Conservation (phyloP, 1,139 yeast species). For the Geotrichum histeridarum region DNA sequence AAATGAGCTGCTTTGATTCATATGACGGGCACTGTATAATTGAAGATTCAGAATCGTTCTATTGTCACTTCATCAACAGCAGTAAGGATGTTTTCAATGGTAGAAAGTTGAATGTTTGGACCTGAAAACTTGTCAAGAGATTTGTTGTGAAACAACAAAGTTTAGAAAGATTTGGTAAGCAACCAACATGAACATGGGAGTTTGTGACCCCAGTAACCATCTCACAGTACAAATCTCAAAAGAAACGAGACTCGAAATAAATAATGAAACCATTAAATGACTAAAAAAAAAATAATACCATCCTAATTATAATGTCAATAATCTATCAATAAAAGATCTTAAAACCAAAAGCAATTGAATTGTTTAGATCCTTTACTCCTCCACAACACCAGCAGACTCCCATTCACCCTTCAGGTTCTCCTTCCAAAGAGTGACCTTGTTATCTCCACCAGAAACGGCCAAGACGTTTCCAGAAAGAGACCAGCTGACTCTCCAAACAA, state of each 20-base stretch:
- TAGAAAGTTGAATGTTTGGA: background rate
- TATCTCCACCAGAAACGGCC: constrained; percentile 95
- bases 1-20: no score
- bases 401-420: constrained; percentile 90
- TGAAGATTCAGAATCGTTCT: no score
- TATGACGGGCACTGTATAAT: no score
- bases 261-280: background rate
- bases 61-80: no score
- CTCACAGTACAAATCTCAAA: background rate
- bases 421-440: constrained; percentile 93
- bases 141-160: background rate
- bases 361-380: constrained; percentile 46
- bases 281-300: background rate
- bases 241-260: background rate
- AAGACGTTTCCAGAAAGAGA: constrained; percentile 90
- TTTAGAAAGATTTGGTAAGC: background rate
- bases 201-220: background rate
- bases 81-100: background rate
- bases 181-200: background rate
- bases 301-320: background rate
- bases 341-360: background rate
- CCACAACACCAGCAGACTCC: constrained; percentile 95
- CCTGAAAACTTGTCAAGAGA: background rate
- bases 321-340: background rate
- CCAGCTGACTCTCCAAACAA: constrained; percentile 98